Conservation (phyloP, 441 rosid species). For the Bocquillonia castaneifolia region DNA sequence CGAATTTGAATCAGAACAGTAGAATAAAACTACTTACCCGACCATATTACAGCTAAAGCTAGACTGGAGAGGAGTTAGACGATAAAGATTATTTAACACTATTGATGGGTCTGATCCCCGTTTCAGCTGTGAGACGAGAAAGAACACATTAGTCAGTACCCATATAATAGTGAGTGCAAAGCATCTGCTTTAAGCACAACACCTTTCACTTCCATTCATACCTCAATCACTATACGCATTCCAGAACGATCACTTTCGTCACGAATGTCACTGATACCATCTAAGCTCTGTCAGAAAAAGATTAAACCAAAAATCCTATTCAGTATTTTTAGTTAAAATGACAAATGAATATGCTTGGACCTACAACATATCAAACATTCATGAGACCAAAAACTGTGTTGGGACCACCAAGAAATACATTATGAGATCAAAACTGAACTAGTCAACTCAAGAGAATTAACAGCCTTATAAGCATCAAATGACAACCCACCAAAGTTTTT, state of each 20-base stretch:
- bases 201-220: conserved; percentile 24
- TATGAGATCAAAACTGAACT: neutral
- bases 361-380: neutral
- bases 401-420: neutral
- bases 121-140: conserved; percentile 54
- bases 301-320: neutral
- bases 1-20: neutral
- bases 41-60: conserved; percentile 98
- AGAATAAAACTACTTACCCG: conserved; percentile 50
- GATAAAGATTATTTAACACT: conserved; percentile 80
- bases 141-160: conserved; percentile 8
- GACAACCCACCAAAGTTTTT: too few relatives aligned
- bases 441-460: neutral
- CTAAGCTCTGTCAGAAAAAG: conserved; percentile 53
- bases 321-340: neutral
- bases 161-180: neutral
- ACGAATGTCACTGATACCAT: conserved; percentile 91
- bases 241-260: conserved; percentile 97
- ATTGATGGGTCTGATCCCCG: conserved; percentile 76
- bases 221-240: conserved; percentile 96
- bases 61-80: conserved; percentile 88
- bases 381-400: neutral
- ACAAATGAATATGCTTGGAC: neutral
- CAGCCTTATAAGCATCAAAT: too few relatives aligned
- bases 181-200: neutral